Evolutionary conservation across 2,329 filamentous ascomycete genomes (phyloP).

Genomic region (Dactylellina cionopaga): DNA sequence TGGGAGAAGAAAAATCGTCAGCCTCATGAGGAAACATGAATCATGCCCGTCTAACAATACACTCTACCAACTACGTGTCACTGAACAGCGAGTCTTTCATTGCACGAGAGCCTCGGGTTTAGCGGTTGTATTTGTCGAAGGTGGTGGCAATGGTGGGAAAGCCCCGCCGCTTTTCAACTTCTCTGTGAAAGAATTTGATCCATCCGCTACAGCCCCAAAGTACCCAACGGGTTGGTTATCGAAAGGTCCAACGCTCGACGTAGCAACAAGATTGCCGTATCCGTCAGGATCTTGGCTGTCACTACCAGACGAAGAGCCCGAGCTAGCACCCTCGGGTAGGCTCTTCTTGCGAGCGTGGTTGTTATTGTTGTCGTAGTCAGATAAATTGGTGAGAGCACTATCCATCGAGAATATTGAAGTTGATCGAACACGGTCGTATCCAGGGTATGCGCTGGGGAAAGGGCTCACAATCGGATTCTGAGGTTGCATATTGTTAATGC

Average conservation of each 20-base stretch:
- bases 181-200: constrained; percentile 35
- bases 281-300: constrained; percentile 46
- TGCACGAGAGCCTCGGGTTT: constrained; percentile 40
- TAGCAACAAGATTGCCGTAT: constrained; percentile 38
- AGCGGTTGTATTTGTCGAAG: constrained; percentile 16
- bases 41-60: neutral
- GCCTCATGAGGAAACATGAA: constrained; percentile 33
- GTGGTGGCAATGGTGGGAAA: constrained; percentile 41
- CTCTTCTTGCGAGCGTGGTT: constrained; percentile 45
- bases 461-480: constrained; percentile 49
- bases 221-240: constrained; percentile 25
- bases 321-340: constrained; percentile 37
- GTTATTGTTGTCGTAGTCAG: constrained; percentile 52
- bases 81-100: neutral
- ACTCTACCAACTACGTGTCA: constrained; percentile 1
- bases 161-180: constrained; percentile 45
- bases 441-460: constrained; percentile 29
- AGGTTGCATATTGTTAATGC: constrained; percentile 49
- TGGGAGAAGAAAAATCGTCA: constrained; percentile 28
- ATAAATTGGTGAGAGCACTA: constrained; percentile 56
- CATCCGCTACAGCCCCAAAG: constrained; percentile 27
- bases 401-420: constrained; percentile 56
- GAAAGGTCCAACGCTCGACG: constrained; percentile 16
- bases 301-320: constrained; percentile 45
- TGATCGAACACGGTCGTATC: constrained; percentile 54